phyloP scores from a whole-genome alignment of 2,329 filamentous ascomycete species.

The Elsinoe fawcettii region DNA sequence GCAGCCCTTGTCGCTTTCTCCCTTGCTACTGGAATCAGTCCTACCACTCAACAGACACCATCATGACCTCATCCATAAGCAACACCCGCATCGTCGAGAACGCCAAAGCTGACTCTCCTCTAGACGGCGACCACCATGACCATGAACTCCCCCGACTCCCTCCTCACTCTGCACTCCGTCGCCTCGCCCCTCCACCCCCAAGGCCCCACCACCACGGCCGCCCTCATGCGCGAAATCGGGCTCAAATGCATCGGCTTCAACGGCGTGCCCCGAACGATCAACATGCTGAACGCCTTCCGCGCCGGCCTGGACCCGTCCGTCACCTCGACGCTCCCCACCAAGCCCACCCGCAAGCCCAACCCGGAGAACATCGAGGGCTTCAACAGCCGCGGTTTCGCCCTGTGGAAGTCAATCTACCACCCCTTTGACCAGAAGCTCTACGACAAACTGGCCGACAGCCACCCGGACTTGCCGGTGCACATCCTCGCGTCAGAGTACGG shows the following conservation, averaged over 20 bases:
- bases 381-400: constrained; percentile 50
- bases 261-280: constrained; percentile 73
- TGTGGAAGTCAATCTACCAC: constrained; percentile 72
- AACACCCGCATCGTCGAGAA: too few species aligned
- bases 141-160: constrained; percentile 73
- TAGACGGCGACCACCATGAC: constrained; percentile 77
- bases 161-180: constrained; percentile 53
- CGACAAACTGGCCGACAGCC: constrained; percentile 61
- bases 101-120: neutral
- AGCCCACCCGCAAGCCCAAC: constrained; percentile 48
- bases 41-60: neutral
- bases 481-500: constrained; percentile 71
- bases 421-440: constrained; percentile 67
- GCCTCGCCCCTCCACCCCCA: constrained; percentile 26
- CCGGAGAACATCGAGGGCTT: constrained; percentile 42
- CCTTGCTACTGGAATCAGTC: neutral
- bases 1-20: neutral
- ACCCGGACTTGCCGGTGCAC: constrained; percentile 74
- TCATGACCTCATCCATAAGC: neutral
- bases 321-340: constrained; percentile 45
- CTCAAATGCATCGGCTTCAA: constrained; percentile 75
- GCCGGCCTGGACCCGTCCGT: constrained; percentile 53
- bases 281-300: constrained; percentile 67
- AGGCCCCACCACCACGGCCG: constrained; percentile 48
- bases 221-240: constrained; percentile 67